Evolutionary conservation across 2,329 filamentous ascomycete species (phyloP).

Genomic region (Calonectria honghensis): DNA sequence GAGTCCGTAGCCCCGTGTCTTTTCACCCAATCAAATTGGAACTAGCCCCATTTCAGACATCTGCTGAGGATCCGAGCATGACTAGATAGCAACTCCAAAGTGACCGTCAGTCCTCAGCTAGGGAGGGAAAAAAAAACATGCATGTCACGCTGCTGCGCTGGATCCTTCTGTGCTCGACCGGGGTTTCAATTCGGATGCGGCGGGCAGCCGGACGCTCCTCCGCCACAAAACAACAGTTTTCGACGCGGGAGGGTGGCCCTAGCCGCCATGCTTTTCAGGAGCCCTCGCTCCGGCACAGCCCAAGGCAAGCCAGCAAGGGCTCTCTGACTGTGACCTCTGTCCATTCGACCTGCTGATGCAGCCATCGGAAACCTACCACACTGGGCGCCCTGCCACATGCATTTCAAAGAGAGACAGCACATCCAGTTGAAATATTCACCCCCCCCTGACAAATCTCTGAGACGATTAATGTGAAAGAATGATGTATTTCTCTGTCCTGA

Average conservation of each 20-base stretch:
- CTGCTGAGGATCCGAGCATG: not conserved
- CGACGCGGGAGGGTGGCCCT: conserved; percentile 13
- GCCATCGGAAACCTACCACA: not conserved
- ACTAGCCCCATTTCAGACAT: conserved; percentile 1
- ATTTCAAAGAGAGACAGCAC: conserved; percentile 5
- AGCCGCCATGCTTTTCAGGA: not conserved
- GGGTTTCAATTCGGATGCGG: not conserved
- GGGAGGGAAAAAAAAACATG: not conserved
- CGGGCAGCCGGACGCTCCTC: not conserved
- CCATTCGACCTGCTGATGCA: not conserved
- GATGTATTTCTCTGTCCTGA: not conserved
- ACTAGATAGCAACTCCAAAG: not conserved
- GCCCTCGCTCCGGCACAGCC: not conserved
- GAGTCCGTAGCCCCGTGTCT: conserved; percentile 40
- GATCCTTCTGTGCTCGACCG: not conserved
- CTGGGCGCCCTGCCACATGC: not conserved
- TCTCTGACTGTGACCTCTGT: not conserved
- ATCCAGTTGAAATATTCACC: not conserved
- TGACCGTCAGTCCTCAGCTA: not conserved
- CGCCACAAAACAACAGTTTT: not conserved
- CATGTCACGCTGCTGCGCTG: not conserved
- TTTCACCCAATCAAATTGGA: conserved; percentile 3
- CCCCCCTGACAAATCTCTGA: not conserved
- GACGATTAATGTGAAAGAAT: not conserved
- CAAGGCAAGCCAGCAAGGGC: not conserved